phyloP scores from a whole-genome alignment of 108 stramenopile genomes.

The Cyclotella sp. region DNA sequence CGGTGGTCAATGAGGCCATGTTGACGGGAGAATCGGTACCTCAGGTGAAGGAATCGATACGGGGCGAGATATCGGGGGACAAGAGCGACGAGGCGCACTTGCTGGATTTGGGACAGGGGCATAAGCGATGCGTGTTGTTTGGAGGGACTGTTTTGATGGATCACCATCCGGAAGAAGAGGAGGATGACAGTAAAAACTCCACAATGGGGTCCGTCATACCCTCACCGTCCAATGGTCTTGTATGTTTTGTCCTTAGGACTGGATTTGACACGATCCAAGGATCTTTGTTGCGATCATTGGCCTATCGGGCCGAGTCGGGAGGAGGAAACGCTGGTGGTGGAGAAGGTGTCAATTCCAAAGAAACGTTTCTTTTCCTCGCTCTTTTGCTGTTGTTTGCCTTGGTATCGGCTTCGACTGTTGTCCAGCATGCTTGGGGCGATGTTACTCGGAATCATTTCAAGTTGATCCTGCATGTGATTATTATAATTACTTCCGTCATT shows the following conservation, averaged over 20 bases:
- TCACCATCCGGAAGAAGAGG: conserved; percentile 56
- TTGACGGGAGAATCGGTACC: conserved; percentile 96
- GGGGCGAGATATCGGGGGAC: conserved; percentile 41
- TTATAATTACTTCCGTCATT: conserved; percentile 96
- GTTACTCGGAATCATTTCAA: conserved; percentile 89
- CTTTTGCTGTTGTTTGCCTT: conserved; percentile 90
- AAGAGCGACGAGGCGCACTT: conserved; percentile 1
- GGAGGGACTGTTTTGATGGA: conserved; percentile 86
- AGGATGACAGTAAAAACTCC: not conserved
- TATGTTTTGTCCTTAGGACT: conserved; percentile 90
- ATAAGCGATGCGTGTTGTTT: conserved; percentile 79
- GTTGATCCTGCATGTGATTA: conserved; percentile 94
- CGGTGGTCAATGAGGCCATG: conserved; percentile 97
- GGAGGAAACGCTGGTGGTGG: conserved; percentile 51
- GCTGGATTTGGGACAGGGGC: conserved; percentile 47
- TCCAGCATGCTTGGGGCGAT: conserved; percentile 84
- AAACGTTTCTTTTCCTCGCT: conserved; percentile 91
- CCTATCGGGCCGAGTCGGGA: conserved; percentile 75
- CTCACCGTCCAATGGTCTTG: conserved; percentile 85
- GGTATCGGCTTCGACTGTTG: conserved; percentile 80
- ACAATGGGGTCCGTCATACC: conserved; percentile 43
- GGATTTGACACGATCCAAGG: conserved; percentile 98
- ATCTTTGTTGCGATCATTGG: conserved; percentile 91
- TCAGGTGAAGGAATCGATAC: conserved; percentile 84
- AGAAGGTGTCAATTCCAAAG: conserved; percentile 80